Evolutionary conservation across 1,139 yeast species (phyloP).

Genomic region (Pichia sp.): DNA sequence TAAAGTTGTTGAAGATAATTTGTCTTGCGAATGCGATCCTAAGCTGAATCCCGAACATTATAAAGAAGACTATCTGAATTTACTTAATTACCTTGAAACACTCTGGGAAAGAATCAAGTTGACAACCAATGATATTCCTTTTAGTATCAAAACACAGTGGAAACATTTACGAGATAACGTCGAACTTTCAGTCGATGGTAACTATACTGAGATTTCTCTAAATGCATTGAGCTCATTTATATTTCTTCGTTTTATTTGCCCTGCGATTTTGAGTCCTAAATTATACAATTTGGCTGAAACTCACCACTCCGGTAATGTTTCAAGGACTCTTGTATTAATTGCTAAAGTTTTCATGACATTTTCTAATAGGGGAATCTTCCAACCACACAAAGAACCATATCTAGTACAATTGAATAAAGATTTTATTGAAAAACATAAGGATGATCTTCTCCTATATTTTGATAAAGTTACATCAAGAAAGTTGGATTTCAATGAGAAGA

Average conservation of each 20-base stretch:
- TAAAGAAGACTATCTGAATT: conserved; percentile 43
- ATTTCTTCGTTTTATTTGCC: conserved; percentile 82
- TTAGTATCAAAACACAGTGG: conserved; percentile 54
- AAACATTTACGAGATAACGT: conserved; percentile 52
- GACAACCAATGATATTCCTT: conserved; percentile 74
- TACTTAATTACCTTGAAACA: conserved; percentile 49
- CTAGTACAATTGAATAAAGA: conserved; percentile 55
- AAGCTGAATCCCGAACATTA: conserved; percentile 32
- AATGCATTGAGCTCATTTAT: conserved; percentile 79
- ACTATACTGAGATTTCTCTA: conserved; percentile 45
- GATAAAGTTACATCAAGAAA: conserved; percentile 67
- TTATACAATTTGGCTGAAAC: conserved; percentile 63
- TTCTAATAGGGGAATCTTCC: conserved; percentile 70
- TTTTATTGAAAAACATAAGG: conserved; percentile 53
- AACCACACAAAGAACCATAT: conserved; percentile 74
- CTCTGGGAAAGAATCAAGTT: conserved; percentile 67
- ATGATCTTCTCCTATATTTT: conserved; percentile 58
- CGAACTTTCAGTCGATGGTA: conserved; percentile 53
- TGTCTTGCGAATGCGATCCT: conserved; percentile 72
- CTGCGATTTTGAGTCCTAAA: conserved; percentile 85
- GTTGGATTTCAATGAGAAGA: conserved; percentile 56
- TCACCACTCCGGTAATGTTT: conserved; percentile 64
- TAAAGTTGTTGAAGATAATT: conserved; percentile 40
- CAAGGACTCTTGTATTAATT: conserved; percentile 69
- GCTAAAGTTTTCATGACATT: conserved; percentile 79